phyloP scores from a whole-genome alignment of 805 yeast species.

The Debaryomyces castellii region DNA sequence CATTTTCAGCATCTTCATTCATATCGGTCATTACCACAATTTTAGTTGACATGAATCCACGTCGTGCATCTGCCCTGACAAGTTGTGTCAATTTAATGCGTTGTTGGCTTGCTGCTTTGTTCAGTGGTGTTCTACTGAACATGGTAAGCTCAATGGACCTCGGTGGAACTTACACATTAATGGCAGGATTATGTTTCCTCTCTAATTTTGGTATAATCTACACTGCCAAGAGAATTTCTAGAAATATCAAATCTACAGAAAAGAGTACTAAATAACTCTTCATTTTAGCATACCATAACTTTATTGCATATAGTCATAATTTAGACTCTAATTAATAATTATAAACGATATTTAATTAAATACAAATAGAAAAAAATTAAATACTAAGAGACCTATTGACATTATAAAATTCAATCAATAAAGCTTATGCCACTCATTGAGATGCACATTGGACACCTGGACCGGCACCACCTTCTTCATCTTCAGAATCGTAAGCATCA shows the following conservation, averaged over 20 bases:
- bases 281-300: background rate
- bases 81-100: constrained; percentile 71
- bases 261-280: background rate
- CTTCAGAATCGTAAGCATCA: constrained; percentile 45
- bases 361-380: background rate
- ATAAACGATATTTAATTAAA: background rate
- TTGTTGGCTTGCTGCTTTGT: constrained; percentile 70
- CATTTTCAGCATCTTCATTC: constrained; percentile 59
- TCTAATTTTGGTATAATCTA: constrained; percentile 9
- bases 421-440: constrained; percentile 49
- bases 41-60: constrained; percentile 74
- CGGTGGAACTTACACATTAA: constrained; percentile 79
- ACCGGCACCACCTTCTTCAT: constrained; percentile 51
- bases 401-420: background rate
- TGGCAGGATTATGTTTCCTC: constrained; percentile 47
- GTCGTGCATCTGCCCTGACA: constrained; percentile 68
- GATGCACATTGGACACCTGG: constrained; percentile 92
- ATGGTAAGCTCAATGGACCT: constrained; percentile 58
- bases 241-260: background rate
- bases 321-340: background rate
- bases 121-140: constrained; percentile 61
- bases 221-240: background rate
- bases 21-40: constrained; percentile 62
- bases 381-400: background rate
- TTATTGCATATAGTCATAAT: too few species aligned